Percentiles rank a stretch among this genome's conserved stretches.
These are phyloP conservation scores for Blastobotrys indianensis DNA, from an alignment of 1,139 yeast species.

Conservation along the genomic window DNA sequence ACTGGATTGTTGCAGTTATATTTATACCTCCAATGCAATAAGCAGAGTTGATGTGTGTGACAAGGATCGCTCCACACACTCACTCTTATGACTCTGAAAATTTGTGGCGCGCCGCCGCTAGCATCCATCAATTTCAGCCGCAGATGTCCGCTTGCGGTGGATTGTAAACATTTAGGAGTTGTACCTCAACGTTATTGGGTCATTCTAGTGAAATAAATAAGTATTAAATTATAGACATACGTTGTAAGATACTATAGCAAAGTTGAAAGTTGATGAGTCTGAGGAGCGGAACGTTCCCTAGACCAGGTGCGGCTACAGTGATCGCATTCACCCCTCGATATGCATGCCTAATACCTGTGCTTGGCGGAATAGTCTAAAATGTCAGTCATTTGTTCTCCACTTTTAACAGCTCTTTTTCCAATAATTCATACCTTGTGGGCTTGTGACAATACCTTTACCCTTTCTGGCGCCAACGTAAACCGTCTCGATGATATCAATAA, in stretches of 20 bases:
- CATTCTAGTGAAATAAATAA: too few relatives aligned
- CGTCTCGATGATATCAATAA: constrained; percentile 86
- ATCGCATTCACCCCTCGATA: not conserved
- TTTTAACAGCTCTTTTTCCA: not conserved
- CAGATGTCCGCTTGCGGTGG: constrained; percentile 1
- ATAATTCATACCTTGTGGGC: constrained; percentile 51
- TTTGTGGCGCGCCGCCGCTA: not conserved
- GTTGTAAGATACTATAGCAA: too few relatives aligned
- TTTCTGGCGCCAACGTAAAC: constrained; percentile 86
- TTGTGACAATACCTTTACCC: constrained; percentile 86
- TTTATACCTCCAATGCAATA: too few relatives aligned
- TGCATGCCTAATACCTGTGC: constrained; percentile 26
- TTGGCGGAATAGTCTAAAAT: constrained; percentile 32
- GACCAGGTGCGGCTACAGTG: not conserved
- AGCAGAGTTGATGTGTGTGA: too few relatives aligned
- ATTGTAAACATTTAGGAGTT: too few relatives aligned
- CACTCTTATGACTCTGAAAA: too few relatives aligned
- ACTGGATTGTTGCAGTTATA: too few relatives aligned
- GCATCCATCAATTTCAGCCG: not conserved
- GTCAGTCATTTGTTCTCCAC: constrained; percentile 3
- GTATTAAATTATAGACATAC: too few relatives aligned
- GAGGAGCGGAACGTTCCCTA: too few relatives aligned
- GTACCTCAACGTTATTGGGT: too few relatives aligned
- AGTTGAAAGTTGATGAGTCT: too few relatives aligned
- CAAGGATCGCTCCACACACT: too few relatives aligned